Evolutionary conservation across 2,329 filamentous ascomycete species (phyloP).

Genomic region (Diaporthe longicolla): DNA sequence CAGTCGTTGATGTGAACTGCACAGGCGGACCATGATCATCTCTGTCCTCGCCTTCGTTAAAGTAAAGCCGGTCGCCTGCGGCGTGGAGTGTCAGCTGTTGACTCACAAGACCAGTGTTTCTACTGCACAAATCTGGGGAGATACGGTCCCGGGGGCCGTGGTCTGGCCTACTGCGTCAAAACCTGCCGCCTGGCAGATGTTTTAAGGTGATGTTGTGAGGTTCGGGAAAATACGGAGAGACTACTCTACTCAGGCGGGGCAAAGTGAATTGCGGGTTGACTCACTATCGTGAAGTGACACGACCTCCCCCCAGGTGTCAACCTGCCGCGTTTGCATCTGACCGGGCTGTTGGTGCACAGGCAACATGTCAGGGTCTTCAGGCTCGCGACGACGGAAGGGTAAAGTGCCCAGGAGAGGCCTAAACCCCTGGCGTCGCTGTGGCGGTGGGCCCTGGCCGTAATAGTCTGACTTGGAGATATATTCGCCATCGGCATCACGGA

Average conservation of each 20-base stretch:
- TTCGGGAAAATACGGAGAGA: not conserved
- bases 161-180: not conserved
- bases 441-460: slow-evolving; percentile 33
- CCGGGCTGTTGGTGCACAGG: slow-evolving; percentile 41
- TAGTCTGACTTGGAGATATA: slow-evolving; percentile 40
- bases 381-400: slow-evolving; percentile 26
- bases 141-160: too few species aligned
- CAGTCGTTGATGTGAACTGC: slow-evolving; percentile 40
- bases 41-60: slow-evolving; percentile 42
- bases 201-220: too few species aligned
- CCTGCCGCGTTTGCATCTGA: slow-evolving; percentile 38
- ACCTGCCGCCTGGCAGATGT: not conserved
- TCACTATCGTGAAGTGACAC: slow-evolving; percentile 41
- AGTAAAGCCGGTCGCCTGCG: slow-evolving; percentile 39
- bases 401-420: slow-evolving; percentile 23
- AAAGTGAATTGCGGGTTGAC: not conserved
- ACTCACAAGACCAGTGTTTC: not conserved
- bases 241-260: not conserved
- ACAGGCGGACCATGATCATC: slow-evolving; percentile 36
- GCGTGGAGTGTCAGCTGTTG: not conserved
- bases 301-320: slow-evolving; percentile 44
- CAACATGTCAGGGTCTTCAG: slow-evolving; percentile 39
- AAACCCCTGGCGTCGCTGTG: slow-evolving; percentile 38
- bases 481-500: slow-evolving; percentile 42
- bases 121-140: not conserved